Evolutionary conservation across 228 moss, liverwort and hornwort species (phyloP), one percentile per base, ranked within the genome.

Genomic region (Sphagnum fallax): DNA sequence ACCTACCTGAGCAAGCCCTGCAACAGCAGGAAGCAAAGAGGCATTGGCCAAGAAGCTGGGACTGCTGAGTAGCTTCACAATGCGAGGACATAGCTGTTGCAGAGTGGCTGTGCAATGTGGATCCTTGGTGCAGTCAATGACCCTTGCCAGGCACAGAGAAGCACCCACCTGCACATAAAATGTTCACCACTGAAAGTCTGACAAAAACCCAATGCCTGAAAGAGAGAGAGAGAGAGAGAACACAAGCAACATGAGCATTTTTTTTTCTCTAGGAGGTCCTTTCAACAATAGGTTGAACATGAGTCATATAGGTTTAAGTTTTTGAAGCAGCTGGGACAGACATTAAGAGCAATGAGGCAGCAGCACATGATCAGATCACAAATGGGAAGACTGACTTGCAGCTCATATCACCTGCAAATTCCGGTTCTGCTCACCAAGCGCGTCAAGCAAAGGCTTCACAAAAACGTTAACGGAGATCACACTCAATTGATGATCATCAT

Each of bases 361-460:
- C 32, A 32, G 32, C 32, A 32, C 32, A 32, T 32, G 32, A 32
- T 32, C 32, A 32, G 2, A 32, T 32, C 32, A 32, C 32, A 32
- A 32, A 32, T 32, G 0, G 32, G 32, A 32, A 32, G 32, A 32
- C 32, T 16, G 32, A 32, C 32, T 32, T 32, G 32, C 32, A 32
- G 32, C 32, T 32, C 32, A 32, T 32, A 32, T 32, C 67, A 81
- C 77, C 66, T 85, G 84, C 72, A 81, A 67, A 67, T 78, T 81
- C 71, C 81, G 78, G 66, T 81, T 81, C 74, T 85, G 84, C 73
- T 85, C 84, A 50, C 81, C 72, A 81, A 85, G 75, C 7, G 81
- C 84, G 50, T 85, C 84, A 47, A 85, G 77, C 51, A 85, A 64
- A 47, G 84, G 84, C 81, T 85, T 85, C 62, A 85, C 81, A 51